Conservation (phyloP, 192 early-diverging fungal genomes). For the Coemansia aciculifera region DNA sequence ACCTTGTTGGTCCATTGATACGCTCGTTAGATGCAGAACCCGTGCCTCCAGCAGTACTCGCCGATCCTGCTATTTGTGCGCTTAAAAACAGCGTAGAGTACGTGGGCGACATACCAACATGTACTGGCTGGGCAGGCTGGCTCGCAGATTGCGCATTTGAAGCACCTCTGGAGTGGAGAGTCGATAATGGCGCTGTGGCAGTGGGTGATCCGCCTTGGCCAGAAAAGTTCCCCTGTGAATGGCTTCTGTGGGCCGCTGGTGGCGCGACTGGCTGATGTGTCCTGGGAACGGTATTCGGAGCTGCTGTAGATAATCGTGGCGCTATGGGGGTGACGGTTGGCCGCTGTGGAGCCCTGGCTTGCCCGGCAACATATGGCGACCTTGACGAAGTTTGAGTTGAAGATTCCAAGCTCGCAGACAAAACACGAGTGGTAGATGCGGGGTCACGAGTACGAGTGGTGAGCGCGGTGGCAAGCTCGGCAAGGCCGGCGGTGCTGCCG, state of each 20-base stretch:
- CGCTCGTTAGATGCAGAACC: neutral
- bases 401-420: neutral
- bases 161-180: neutral
- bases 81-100: conserved; percentile 34
- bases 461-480: neutral
- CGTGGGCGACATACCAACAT: conserved; percentile 41
- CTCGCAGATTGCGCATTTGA: neutral
- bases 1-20: neutral
- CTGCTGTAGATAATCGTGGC: neutral
- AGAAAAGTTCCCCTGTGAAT: neutral
- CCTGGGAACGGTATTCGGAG: conserved; percentile 8
- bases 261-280: neutral
- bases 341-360: neutral
- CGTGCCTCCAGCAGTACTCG: neutral
- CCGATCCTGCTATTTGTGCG: conserved; percentile 3
- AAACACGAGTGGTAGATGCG: neutral
- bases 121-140: neutral
- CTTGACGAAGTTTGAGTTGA: neutral
- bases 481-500: neutral
- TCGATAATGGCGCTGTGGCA: neutral
- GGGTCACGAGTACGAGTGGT: neutral
- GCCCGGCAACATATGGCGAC: neutral
- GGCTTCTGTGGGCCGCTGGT: conserved; percentile 1
- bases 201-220: neutral
- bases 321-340: neutral